phyloP scores from a whole-genome alignment of 2,329 filamentous ascomycete species.

The Colletotrichum tofieldiae region DNA sequence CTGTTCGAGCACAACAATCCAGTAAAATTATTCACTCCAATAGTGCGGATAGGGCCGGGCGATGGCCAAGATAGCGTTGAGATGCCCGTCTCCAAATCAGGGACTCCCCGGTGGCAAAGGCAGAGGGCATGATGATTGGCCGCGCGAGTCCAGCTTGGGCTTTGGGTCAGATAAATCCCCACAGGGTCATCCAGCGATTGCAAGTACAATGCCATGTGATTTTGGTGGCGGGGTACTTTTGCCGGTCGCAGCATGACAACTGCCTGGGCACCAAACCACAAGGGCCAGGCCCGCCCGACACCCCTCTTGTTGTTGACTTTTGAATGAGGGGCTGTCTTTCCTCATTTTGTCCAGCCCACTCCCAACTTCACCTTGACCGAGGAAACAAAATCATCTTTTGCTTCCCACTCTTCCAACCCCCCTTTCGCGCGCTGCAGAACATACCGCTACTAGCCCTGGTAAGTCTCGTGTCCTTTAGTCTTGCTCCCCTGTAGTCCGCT shows the following conservation, averaged over 20 bases:
- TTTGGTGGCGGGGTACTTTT: conserved; percentile 26
- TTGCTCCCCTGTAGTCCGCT: conserved; percentile 6
- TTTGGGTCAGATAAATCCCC: conserved; percentile 26
- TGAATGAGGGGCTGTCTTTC: conserved; percentile 44
- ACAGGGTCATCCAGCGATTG: conserved; percentile 13
- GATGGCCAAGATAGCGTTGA: conserved; percentile 27
- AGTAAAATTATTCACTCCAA: conserved; percentile 18
- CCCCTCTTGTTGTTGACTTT: conserved; percentile 44
- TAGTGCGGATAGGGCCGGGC: conserved; percentile 32
- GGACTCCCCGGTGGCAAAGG: conserved; percentile 39
- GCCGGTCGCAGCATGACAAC: conserved; percentile 18
- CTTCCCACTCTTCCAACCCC: conserved; percentile 35
- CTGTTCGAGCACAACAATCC: background rate
- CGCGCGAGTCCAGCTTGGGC: conserved; percentile 35
- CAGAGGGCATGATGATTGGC: conserved; percentile 33
- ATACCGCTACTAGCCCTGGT: conserved; percentile 38
- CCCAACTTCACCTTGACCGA: conserved; percentile 41
- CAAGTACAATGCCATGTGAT: conserved; percentile 15
- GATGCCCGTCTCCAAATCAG: conserved; percentile 16
- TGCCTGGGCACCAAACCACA: conserved; percentile 41
- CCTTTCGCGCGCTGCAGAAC: conserved; percentile 34
- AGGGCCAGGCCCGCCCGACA: conserved; percentile 43
- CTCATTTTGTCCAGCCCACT: conserved; percentile 44
- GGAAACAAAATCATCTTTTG: conserved; percentile 40
- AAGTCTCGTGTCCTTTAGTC: conserved; percentile 7